Evolutionary conservation across 345 rosid species (phyloP), one percentile per base, ranked within the genome.

Genomic region (Erysimum cheiranthoides): DNA sequence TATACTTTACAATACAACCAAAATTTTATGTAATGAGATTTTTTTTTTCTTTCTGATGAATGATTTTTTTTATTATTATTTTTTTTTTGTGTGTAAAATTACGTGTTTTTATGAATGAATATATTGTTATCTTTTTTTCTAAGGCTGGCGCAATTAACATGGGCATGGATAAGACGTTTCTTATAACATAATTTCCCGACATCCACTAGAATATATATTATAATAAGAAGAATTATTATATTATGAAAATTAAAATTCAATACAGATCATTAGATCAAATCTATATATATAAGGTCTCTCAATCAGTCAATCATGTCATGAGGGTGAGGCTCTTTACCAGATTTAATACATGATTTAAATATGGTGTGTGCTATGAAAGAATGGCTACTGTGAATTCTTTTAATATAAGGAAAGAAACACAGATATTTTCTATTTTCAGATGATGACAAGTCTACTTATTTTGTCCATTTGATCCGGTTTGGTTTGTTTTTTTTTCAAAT

Each of bases 141-240:
- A 47, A 56, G 68, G 73, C 81, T 71, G 76, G 52, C 76, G 71
- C 60, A 65, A 64, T 77, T 77, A 66, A 65, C 63, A 65, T 71
- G 68, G 80, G 66, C 28, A 59, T 50, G 71, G 71, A 70, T 62
- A 68, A 76, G 80, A 70, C 80, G 50, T 70, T 70, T 52, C 73
- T 59, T 61, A 42, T 65, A 54, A 54, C 53, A 77, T 69, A 50
- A 69, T 53, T 61, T 76, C 27, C 74, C 46, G 63, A 64, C 74
- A 76, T 62, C 66, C 59, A 70, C 60, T 68, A 62, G 54, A 31
- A 45, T 66, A 42, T 11, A 30, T 5, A 11, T 18, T 27, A 13
- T 11, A 4, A 51, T 27, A 27, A 25, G 3, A 45, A 3, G 0
- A 58, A 60, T 17, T 57, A 58, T 70, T 42, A 27, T 43, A 38